phyloP scores from a whole-genome alignment of 768 basidiomycete genomes.

The Artomyces pyxidatus region DNA sequence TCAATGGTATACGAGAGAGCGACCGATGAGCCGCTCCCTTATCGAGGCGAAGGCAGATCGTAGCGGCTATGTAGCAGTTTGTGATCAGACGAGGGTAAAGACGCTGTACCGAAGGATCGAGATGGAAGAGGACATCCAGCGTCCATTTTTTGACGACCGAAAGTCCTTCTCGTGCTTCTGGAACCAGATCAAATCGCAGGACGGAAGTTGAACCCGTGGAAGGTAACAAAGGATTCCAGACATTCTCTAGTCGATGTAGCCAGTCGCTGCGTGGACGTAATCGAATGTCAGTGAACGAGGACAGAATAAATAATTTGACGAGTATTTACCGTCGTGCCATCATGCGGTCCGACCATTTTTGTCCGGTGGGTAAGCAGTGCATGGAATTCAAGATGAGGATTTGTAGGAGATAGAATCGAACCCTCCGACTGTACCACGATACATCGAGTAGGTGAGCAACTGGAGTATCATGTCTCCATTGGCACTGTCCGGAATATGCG shows the following conservation, averaged over 20 bases:
- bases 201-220: too few relatives aligned
- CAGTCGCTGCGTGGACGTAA: background rate
- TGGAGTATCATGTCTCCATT: slow-evolving; percentile 1
- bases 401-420: slow-evolving; percentile 9
- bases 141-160: too few relatives aligned
- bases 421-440: slow-evolving; percentile 7
- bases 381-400: slow-evolving; percentile 1
- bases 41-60: too few relatives aligned
- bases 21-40: too few relatives aligned
- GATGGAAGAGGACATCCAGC: too few relatives aligned
- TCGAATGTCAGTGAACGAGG: background rate
- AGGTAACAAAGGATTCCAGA: slow-evolving; percentile 2
- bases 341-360: background rate
- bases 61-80: too few relatives aligned
- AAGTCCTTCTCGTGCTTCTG: too few relatives aligned
- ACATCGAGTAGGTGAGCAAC: slow-evolving; percentile 2
- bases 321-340: background rate
- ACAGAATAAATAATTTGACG: background rate
- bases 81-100: too few relatives aligned
- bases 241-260: slow-evolving; percentile 10
- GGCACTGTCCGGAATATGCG: slow-evolving; percentile 1
- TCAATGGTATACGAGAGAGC: background rate
- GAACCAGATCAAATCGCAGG: too few relatives aligned
- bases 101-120: too few relatives aligned
- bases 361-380: background rate